These are phyloP conservation scores for Filobasidium uniguttulatum DNA, from an alignment of 1,284 basidiomycete genomes.

Conservation along the genomic window DNA sequence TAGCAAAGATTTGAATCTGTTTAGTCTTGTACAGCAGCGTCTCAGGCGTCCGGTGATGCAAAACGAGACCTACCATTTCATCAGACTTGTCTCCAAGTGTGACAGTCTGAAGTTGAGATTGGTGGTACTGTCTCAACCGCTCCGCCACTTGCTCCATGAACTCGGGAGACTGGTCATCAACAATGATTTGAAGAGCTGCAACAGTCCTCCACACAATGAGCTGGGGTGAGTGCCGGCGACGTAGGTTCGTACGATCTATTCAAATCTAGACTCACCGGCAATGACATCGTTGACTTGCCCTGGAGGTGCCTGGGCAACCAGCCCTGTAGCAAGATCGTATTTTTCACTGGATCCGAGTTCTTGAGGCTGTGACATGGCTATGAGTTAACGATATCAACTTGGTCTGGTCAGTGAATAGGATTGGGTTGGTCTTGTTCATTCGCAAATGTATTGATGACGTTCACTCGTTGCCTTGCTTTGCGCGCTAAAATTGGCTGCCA, in stretches of 20 bases:
- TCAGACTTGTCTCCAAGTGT: slow-evolving; percentile 37
- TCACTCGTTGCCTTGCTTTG: no score
- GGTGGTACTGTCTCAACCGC: slow-evolving; percentile 66
- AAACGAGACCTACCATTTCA: slow-evolving; percentile 38
- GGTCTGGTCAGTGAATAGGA: no score
- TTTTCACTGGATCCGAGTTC: background rate
- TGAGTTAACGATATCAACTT: no score
- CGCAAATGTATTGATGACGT: no score
- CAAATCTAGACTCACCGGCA: slow-evolving; percentile 25
- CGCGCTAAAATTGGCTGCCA: no score
- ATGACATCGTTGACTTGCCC: slow-evolving; percentile 92
- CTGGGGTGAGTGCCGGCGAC: background rate
- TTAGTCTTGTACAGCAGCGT: slow-evolving; percentile 57
- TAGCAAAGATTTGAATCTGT: slow-evolving; percentile 42
- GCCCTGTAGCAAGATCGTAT: slow-evolving; percentile 8
- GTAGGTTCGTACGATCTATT: slow-evolving; percentile 9
- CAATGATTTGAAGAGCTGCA: slow-evolving; percentile 72
- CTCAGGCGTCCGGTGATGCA: slow-evolving; percentile 64
- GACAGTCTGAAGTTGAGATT: slow-evolving; percentile 69
- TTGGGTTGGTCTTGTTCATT: no score
- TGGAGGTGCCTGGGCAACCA: slow-evolving; percentile 77
- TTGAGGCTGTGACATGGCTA: no score
- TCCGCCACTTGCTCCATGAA: slow-evolving; percentile 64
- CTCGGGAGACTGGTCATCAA: slow-evolving; percentile 58
- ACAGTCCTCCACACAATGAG: slow-evolving; percentile 5